Percentiles rank a stretch among this genome's conserved stretches.
phyloP scores from a whole-genome alignment of 805 yeast species.

The Candida boleticola region DNA sequence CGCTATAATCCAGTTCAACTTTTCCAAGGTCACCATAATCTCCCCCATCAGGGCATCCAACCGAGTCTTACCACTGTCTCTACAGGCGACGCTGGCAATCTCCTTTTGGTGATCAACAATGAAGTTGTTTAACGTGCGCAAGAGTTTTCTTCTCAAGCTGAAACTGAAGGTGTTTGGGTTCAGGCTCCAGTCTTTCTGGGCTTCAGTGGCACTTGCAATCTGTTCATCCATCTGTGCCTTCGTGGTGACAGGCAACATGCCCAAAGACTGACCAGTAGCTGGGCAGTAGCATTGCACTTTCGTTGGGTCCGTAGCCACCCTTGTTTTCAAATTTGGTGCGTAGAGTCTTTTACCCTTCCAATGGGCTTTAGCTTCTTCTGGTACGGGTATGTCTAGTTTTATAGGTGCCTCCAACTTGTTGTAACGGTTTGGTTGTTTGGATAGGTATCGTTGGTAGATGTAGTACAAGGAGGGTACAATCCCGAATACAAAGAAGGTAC shows the following conservation, averaged over 20 bases:
- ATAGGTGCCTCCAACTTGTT: constrained; percentile 42
- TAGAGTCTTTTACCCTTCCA: constrained; percentile 87
- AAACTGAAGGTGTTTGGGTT: constrained; percentile 43
- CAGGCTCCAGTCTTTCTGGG: constrained; percentile 49
- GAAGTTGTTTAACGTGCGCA: constrained; percentile 68
- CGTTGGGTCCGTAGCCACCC: constrained; percentile 59
- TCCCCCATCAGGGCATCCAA: constrained; percentile 96
- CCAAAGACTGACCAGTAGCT: constrained; percentile 89
- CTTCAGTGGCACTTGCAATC: constrained; percentile 50
- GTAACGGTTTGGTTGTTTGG: constrained; percentile 38
- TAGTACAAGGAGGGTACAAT: constrained; percentile 35
- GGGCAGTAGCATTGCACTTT: constrained; percentile 88
- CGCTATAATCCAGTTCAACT: constrained; percentile 82
- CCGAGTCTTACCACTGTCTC: constrained; percentile 96
- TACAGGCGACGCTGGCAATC: constrained; percentile 87
- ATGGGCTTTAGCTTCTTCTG: constrained; percentile 78
- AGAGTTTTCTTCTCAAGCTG: constrained; percentile 64
- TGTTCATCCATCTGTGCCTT: constrained; percentile 67
- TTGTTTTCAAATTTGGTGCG: constrained; percentile 53
- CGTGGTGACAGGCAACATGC: constrained; percentile 64
- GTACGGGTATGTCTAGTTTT: constrained; percentile 56
- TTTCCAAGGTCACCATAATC: constrained; percentile 91
- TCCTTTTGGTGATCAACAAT: constrained; percentile 80
- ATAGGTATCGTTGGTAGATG: constrained; percentile 33
- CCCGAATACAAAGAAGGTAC: constrained; percentile 41